phyloP scores from a whole-genome alignment of 768 basidiomycete species.

The Leucogyrophana mollusca region DNA sequence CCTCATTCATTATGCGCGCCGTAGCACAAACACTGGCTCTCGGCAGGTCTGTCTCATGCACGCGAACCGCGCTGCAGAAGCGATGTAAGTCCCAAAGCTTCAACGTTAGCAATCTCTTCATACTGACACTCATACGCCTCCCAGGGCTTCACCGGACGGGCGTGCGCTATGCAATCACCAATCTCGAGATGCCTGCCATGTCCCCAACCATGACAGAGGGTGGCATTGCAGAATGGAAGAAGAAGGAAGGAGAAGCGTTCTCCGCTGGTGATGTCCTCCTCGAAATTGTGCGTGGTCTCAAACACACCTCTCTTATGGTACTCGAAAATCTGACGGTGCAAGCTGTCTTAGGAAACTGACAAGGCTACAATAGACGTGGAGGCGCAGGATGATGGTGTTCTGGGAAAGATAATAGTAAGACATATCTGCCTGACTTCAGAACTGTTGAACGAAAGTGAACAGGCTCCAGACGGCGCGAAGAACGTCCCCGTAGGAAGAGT shows the following conservation, averaged over 20 bases:
- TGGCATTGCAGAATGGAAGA: constrained; percentile 89
- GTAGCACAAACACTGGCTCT: no score
- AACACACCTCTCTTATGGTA: constrained; percentile 1
- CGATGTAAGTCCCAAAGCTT: no score
- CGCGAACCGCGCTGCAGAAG: no score
- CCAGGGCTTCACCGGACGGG: constrained; percentile 48
- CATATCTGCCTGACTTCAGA: not conserved
- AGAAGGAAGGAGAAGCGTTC: constrained; percentile 80
- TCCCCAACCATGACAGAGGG: constrained; percentile 97
- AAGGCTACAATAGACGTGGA: constrained; percentile 98
- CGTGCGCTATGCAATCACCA: constrained; percentile 59
- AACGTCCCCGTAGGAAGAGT: constrained; percentile 83
- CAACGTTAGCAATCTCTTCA: no score
- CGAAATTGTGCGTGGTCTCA: constrained; percentile 67
- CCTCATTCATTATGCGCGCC: no score
- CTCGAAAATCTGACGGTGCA: not conserved
- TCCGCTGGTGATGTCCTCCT: constrained; percentile 80
- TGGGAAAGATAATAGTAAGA: constrained; percentile 90
- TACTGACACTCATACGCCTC: not conserved
- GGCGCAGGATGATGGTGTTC: constrained; percentile 93
- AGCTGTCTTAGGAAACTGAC: constrained; percentile 72
- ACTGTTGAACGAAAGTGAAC: constrained; percentile 3
- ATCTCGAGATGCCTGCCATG: constrained; percentile 94
- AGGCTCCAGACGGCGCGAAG: constrained; percentile 79
- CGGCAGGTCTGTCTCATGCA: no score